These are phyloP conservation scores for Geranium incanum DNA, from an alignment of 441 rosid genomes.

Conservation along the genomic window DNA sequence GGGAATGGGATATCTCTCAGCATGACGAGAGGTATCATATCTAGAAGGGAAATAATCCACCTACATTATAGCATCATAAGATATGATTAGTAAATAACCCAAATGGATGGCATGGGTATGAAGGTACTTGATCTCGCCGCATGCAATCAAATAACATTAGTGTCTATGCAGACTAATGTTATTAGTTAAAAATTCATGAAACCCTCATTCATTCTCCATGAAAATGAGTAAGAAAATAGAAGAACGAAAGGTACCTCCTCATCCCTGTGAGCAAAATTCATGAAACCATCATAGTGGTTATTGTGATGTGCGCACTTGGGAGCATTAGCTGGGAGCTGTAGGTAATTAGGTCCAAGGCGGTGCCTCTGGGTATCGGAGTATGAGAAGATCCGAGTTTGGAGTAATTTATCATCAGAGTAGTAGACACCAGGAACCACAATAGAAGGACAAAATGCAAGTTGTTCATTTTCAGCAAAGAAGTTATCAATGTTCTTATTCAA, in stretches of 20 bases:
- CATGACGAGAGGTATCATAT: conserved; percentile 66
- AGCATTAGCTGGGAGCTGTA: conserved; percentile 84
- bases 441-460: conserved; percentile 85
- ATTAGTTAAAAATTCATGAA: too few relatives aligned
- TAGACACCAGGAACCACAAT: conserved; percentile 80
- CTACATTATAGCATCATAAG: conserved; percentile 33
- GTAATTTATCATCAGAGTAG: conserved; percentile 82
- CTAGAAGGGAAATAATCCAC: conserved; percentile 90
- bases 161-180: not conserved
- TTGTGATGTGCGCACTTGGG: conserved; percentile 90
- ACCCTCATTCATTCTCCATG: too few relatives aligned
- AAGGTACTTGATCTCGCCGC: not conserved
- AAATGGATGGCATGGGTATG: not conserved
- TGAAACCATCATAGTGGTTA: conserved; percentile 84
- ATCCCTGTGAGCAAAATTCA: conserved; percentile 93
- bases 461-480: conserved; percentile 91
- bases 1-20: conserved; percentile 50
- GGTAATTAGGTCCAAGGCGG: conserved; percentile 95
- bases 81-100: conserved; percentile 22
- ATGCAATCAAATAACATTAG: not conserved
- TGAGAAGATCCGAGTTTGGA: conserved; percentile 75
- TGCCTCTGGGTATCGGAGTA: conserved; percentile 91
- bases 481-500: conserved; percentile 90
- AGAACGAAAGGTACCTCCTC: conserved; percentile 53
- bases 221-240: not conserved